These are phyloP conservation scores for Senna tora DNA, from an alignment of 306 rosid species.

Conservation along the genomic window DNA sequence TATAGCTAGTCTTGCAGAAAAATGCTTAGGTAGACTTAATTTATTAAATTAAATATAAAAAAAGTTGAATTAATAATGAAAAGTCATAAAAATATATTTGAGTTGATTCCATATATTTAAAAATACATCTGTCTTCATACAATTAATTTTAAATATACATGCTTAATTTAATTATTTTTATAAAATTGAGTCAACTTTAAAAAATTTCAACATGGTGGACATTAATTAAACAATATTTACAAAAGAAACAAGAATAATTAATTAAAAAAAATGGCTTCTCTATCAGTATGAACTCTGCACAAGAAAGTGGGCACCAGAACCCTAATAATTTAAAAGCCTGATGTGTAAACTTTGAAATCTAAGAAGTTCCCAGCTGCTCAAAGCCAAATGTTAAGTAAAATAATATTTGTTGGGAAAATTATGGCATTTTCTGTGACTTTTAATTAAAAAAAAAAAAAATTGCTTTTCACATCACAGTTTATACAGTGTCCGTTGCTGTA, in stretches of 20 bases:
- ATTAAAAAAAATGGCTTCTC: neutral
- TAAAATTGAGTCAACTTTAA: too few species aligned
- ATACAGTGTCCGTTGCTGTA: slow-evolving; percentile 49
- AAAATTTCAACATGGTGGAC: slow-evolving; percentile 4
- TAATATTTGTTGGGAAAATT: slow-evolving; percentile 23
- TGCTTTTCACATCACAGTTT: slow-evolving; percentile 42
- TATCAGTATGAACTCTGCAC: neutral
- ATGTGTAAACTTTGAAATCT: slow-evolving; percentile 36
- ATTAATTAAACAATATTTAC: slow-evolving; percentile 2
- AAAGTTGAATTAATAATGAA: too few species aligned
- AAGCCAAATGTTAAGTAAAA: slow-evolving; percentile 41
- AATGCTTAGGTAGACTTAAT: too few species aligned
- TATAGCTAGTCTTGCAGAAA: too few species aligned
- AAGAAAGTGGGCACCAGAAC: slow-evolving; percentile 1
- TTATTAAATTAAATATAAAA: too few species aligned
- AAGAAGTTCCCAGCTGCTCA: slow-evolving; percentile 28
- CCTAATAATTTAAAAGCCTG: neutral
- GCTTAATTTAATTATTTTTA: too few species aligned
- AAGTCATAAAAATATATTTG: too few species aligned
- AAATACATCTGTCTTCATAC: too few species aligned
- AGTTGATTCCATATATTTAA: too few species aligned
- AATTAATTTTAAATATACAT: too few species aligned
- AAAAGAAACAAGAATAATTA: too few species aligned
- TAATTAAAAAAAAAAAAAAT: neutral
- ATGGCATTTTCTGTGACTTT: slow-evolving; percentile 28